A percentile compares a stretch with the other conserved stretches of the same genome.
Evolutionary conservation across 805 yeast species (phyloP).

Genomic region (Ogataea corticis): DNA sequence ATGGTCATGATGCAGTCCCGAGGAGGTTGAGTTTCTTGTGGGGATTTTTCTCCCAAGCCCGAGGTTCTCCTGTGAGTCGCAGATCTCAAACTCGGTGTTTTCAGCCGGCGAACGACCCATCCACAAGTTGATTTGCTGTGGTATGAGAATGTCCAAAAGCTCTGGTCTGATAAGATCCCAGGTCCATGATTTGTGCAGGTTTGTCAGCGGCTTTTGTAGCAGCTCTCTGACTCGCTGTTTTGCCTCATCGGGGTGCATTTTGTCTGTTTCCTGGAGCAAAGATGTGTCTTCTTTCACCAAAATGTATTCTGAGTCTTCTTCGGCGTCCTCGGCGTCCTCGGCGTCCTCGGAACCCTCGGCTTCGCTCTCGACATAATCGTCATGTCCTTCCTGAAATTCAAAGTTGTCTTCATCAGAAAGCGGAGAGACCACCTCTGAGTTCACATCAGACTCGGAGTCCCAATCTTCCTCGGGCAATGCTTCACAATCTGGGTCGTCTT

Average conservation of each 20-base stretch:
- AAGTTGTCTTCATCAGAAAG: too few relatives aligned
- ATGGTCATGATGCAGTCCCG: conserved; percentile 80
- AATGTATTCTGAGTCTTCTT: conserved; percentile 9
- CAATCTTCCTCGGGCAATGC: conserved; percentile 10
- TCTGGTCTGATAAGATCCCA: conserved; percentile 44
- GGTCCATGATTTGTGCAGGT: conserved; percentile 29
- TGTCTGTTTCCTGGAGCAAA: too few relatives aligned
- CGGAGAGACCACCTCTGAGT: conserved; percentile 16
- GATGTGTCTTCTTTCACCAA: neutral
- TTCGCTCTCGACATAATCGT: too few relatives aligned
- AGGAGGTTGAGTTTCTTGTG: conserved; percentile 50
- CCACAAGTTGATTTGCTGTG: conserved; percentile 80
- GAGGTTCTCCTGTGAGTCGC: conserved; percentile 27
- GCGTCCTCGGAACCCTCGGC: too few relatives aligned
- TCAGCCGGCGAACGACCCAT: conserved; percentile 48
- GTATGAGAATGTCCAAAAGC: conserved; percentile 44
- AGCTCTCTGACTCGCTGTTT: conserved; percentile 48
- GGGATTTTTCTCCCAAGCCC: conserved; percentile 60
- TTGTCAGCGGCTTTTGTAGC: conserved; percentile 63
- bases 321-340: conserved; percentile 27
- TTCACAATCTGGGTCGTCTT: conserved; percentile 39
- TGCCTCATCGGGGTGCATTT: conserved; percentile 30
- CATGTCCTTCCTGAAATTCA: too few relatives aligned
- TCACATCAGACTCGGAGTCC: conserved; percentile 11
- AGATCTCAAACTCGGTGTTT: conserved; percentile 1